A percentile compares a stretch with the other conserved stretches of the same genome.
phyloP scores from a whole-genome alignment of 371 early-diverging fungal species.

The Fennellomyces sp. region DNA sequence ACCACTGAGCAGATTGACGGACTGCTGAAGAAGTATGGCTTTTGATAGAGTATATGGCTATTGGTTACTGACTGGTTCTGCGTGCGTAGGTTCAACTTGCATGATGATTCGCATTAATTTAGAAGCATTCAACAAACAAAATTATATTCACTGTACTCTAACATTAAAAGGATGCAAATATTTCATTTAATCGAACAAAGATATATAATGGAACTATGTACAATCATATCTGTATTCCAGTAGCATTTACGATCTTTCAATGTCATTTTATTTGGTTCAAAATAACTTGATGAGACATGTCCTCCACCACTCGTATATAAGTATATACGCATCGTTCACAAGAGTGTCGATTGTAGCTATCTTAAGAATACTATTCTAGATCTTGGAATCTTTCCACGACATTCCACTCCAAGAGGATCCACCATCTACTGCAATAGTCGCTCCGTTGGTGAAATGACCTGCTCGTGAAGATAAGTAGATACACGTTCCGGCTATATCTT shows the following conservation, averaged over 20 bases:
- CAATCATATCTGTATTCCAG: no score
- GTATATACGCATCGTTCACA: no score
- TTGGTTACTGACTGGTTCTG: neutral
- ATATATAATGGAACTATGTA: no score
- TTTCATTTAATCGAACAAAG: neutral
- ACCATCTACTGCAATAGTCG: conserved; percentile 85
- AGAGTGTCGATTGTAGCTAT: no score
- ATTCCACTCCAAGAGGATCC: conserved; percentile 39
- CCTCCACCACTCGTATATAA: no score
- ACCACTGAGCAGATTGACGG: conserved; percentile 51
- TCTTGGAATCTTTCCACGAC: no score
- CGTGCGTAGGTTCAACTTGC: conserved; percentile 9
- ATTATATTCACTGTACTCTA: neutral
- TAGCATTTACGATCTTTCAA: no score
- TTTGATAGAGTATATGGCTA: neutral
- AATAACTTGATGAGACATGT: no score
- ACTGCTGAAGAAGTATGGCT: conserved; percentile 40
- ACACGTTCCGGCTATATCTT: conserved; percentile 88
- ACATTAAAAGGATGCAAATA: neutral
- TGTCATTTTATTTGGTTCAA: no score
- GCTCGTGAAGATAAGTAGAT: conserved; percentile 82
- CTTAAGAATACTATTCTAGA: no score
- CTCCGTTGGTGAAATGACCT: conserved; percentile 82
- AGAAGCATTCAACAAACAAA: neutral
- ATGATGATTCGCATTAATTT: conserved; percentile 13